A percentile compares a stretch with the other conserved stretches of the same genome.
phyloP scores from a whole-genome alignment of 768 basidiomycete species.

The Udeniomyces megalosporus region DNA sequence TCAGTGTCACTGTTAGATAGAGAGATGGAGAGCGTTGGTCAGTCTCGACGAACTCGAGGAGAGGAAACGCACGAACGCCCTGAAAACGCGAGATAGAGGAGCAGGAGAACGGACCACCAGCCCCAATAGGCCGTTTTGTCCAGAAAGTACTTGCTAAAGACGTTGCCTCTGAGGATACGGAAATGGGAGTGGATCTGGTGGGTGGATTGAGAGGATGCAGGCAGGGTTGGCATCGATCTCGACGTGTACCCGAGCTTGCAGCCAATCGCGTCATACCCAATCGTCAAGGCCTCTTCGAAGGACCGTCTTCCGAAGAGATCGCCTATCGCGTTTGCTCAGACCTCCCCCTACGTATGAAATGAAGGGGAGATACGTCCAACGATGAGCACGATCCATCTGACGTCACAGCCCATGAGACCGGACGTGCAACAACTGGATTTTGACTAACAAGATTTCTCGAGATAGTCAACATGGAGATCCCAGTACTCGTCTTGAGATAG shows the following conservation, averaged over 20 bases:
- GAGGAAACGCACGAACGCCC: neutral
- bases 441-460: neutral
- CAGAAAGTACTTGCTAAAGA: conserved; percentile 5
- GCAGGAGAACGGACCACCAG: conserved; percentile 10
- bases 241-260: neutral
- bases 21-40: too few species aligned
- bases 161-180: conserved; percentile 1
- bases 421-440: neutral
- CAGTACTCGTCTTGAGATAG: conserved; percentile 3
- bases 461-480: neutral
- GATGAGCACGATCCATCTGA: too few species aligned
- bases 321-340: neutral
- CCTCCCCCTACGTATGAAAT: too few species aligned
- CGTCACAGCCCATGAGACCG: neutral
- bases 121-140: conserved; percentile 8
- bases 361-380: neutral
- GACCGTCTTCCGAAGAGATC: neutral
- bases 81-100: too few species aligned
- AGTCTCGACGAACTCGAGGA: too few species aligned
- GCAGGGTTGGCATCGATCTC: too few species aligned
- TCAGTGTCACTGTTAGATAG: neutral
- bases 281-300: neutral
- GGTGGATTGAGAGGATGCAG: too few species aligned
- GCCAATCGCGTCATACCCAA: neutral
- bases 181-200: conserved; percentile 9